Percentiles rank a stretch among this genome's conserved stretches.
Evolutionary conservation across 2,329 filamentous ascomycete genomes (phyloP).

Genomic region (Verticillium nubilum): DNA sequence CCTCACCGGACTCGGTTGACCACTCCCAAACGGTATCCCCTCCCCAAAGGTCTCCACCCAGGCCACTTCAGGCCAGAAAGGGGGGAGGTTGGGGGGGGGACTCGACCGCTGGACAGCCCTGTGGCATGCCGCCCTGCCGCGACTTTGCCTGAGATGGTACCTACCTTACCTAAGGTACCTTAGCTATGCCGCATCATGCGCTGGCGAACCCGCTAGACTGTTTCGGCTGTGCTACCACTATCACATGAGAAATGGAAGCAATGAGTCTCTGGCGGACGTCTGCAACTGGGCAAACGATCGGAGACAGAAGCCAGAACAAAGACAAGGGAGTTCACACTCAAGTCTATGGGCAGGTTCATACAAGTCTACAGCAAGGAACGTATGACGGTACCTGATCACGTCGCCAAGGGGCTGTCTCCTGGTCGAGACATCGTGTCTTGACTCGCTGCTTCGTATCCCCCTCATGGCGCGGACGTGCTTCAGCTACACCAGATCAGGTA

Average conservation of each 20-base stretch:
- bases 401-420: neutral
- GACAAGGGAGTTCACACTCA: no score
- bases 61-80: neutral
- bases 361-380: no score
- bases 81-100: neutral
- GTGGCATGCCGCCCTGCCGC: no score
- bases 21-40: neutral
- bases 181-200: neutral
- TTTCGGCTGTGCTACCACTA: neutral
- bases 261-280: no score
- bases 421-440: neutral
- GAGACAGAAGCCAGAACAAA: no score
- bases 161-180: no score
- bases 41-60: neutral
- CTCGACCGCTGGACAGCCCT: neutral
- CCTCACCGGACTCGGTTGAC: neutral
- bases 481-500: neutral
- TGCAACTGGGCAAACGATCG: no score
- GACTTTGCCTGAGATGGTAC: no score
- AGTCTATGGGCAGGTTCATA: no score
- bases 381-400: neutral
- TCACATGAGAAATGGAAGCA: neutral
- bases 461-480: neutral
- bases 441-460: neutral
- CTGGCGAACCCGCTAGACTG: neutral